Evolutionary conservation across 306 rosid species (phyloP).

Genomic region (Cucumis sativus): DNA sequence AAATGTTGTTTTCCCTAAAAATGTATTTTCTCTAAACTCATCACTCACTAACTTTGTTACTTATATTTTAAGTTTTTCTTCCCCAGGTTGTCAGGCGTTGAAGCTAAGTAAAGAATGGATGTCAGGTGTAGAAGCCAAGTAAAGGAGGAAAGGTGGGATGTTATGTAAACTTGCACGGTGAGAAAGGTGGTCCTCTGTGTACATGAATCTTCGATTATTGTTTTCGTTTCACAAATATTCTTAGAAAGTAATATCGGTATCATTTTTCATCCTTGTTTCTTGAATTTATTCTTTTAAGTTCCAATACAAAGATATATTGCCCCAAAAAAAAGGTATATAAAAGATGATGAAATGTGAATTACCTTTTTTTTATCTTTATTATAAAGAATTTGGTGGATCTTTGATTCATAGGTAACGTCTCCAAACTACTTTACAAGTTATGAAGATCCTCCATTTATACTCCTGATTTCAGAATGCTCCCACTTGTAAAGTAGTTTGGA

Average conservation of each 20-base stretch:
- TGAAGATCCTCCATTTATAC: no score
- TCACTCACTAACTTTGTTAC: no score
- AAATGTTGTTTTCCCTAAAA: no score
- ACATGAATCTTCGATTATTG: not conserved
- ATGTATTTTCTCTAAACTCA: no score
- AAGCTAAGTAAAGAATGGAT: no score
- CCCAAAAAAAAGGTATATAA: not conserved
- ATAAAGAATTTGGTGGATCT: not conserved
- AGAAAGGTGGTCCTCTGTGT: not conserved
- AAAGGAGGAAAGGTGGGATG: no score
- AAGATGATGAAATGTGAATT: no score
- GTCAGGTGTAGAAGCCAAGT: no score
- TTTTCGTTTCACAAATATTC: not conserved
- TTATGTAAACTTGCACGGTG: no score
- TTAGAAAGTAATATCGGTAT: not conserved
- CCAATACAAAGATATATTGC: not conserved
- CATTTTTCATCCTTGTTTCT: not conserved
- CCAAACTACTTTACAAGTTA: constrained; percentile 29
- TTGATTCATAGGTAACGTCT: constrained; percentile 43
- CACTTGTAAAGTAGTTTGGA: not conserved
- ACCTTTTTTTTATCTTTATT: constrained; percentile 27
- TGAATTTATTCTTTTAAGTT: not conserved
- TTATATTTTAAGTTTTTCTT: no score
- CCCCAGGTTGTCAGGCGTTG: no score
- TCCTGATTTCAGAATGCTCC: no score